These are phyloP conservation scores for Canavalia ensiformis DNA, from an alignment of 306 rosid genomes.

Conservation along the genomic window DNA sequence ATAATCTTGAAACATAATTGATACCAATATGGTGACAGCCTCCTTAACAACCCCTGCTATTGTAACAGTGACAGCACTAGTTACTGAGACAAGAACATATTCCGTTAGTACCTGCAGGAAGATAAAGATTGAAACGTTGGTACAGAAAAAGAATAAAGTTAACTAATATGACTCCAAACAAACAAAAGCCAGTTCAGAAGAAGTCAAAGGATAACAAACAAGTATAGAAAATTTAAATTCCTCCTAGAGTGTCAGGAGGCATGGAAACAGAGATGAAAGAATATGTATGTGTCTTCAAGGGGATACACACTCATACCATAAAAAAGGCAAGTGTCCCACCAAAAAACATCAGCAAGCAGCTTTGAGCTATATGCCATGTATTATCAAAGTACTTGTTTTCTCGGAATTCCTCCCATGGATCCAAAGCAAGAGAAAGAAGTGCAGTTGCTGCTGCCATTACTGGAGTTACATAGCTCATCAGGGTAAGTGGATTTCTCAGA, in stretches of 20 bases:
- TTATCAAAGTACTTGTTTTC: constrained; percentile 77
- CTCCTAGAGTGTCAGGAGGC: not conserved
- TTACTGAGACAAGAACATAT: constrained; percentile 88
- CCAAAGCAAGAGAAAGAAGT: constrained; percentile 78
- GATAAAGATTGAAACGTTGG: constrained; percentile 37
- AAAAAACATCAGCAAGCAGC: constrained; percentile 86
- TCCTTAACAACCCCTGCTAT: constrained; percentile 99
- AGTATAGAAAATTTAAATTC: not conserved
- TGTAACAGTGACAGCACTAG: constrained; percentile 98
- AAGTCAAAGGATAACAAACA: constrained; percentile 5
- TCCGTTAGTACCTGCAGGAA: constrained; percentile 86
- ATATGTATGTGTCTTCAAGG: not conserved
- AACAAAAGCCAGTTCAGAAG: constrained; percentile 20
- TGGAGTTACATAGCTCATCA: constrained; percentile 96
- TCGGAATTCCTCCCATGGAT: constrained; percentile 88
- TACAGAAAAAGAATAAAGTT: constrained; percentile 32
- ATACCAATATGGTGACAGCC: constrained; percentile 96
- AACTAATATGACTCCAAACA: constrained; percentile 27
- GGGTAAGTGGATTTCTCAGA: constrained; percentile 86
- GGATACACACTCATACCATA: constrained; percentile 68
- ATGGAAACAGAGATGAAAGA: constrained; percentile 2
- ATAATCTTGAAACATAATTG: constrained; percentile 24
- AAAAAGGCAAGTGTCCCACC: constrained; percentile 95
- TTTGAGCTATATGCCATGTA: constrained; percentile 75
- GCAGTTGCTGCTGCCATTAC: constrained; percentile 87